Evolutionary conservation across 768 basidiomycete genomes (phyloP), one percentile per base, ranked within the genome.

Genomic region (Boletellus ananas): DNA sequence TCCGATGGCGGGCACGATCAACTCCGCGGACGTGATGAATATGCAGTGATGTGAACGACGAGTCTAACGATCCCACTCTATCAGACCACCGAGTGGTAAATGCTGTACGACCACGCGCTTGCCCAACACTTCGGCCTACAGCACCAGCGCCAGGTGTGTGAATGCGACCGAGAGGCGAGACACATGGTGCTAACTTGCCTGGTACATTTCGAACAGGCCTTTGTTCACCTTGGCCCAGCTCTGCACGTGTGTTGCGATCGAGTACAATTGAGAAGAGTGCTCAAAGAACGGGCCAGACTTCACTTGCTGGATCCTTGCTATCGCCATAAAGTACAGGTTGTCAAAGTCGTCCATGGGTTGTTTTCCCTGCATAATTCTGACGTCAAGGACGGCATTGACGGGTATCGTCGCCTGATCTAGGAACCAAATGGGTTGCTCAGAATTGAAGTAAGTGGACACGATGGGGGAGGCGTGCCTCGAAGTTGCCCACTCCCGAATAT

Each of bases 51-150:
- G 25, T 34, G 18, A 38, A 31, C 18, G 27, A 27, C 21, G 14
- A 18, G n/a, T 35, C 47, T 57, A 63, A 25, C 39, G 42, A 51
- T 72, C 74, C 90, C 90, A 91, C 60, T 82, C 79, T 47, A 94
- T 70, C 21, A 92, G 59, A 1, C 90, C 88, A 17, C 93, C 94
- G 20, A 96, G 76, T 8, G 88, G 87, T 43, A 97, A 73, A 64
- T 96, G 94, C 66, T 98, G 94, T 4, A 97, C 91, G 5, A 97
- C 95, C n/a, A 97, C 94, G 14, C 90, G 79, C 69, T 97, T 97
- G 14, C 85, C 84, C 36, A 97, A 74, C 12, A 97, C 94, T 68
- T 99, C 95, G 7, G 84, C 93, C 81, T 90, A 52, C 20, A 23
- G 48, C 23, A 20, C 49, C 25, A 23, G 48, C 23, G 18, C 49